These are phyloP conservation scores for Ampelomyces quisqualis DNA, from an alignment of 2,329 filamentous ascomycete genomes.

Conservation along the genomic window DNA sequence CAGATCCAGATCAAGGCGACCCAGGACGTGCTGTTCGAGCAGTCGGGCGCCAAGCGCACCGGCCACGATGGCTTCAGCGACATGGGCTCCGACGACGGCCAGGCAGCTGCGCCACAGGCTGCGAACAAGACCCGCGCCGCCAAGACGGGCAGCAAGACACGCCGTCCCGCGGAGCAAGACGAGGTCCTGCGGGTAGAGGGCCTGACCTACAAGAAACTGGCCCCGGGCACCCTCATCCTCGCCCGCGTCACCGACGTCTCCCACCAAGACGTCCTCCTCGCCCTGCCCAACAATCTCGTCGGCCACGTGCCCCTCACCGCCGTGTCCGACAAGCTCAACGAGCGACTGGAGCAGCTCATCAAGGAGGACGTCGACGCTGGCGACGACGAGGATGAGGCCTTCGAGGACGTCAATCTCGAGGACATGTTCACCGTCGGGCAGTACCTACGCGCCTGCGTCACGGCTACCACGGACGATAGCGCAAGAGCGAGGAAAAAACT, in stretches of 20 bases:
- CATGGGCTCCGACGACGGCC: slow-evolving; percentile 44
- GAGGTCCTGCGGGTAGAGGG: slow-evolving; percentile 71
- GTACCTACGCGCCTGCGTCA: slow-evolving; percentile 81
- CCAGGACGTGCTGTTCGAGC: slow-evolving; percentile 87
- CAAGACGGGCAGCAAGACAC: slow-evolving; percentile 46
- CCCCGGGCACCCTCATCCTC: slow-evolving; percentile 82
- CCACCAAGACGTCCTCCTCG: slow-evolving; percentile 72
- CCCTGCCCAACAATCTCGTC: slow-evolving; percentile 87
- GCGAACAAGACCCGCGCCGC: slow-evolving; percentile 56
- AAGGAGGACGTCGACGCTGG: slow-evolving; percentile 61
- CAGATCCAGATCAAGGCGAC: slow-evolving; percentile 94
- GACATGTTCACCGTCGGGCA: slow-evolving; percentile 80
- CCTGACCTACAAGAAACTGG: slow-evolving; percentile 86
- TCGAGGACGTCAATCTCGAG: slow-evolving; percentile 67
- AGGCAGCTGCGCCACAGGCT: slow-evolving; percentile 49
- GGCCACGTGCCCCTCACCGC: slow-evolving; percentile 90
- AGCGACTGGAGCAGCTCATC: slow-evolving; percentile 68
- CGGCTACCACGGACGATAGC: slow-evolving; percentile 71
- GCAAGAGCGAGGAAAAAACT: slow-evolving; percentile 75
- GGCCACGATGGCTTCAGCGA: slow-evolving; percentile 48
- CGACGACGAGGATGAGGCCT: slow-evolving; percentile 50
- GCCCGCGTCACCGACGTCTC: slow-evolving; percentile 84
- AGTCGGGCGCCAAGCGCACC: slow-evolving; percentile 62
- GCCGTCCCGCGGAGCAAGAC: slow-evolving; percentile 47
- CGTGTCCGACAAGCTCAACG: slow-evolving; percentile 78